Evolutionary conservation across 371 early-diverging fungal genomes (phyloP).

Genomic region (Mortierella sp.): DNA sequence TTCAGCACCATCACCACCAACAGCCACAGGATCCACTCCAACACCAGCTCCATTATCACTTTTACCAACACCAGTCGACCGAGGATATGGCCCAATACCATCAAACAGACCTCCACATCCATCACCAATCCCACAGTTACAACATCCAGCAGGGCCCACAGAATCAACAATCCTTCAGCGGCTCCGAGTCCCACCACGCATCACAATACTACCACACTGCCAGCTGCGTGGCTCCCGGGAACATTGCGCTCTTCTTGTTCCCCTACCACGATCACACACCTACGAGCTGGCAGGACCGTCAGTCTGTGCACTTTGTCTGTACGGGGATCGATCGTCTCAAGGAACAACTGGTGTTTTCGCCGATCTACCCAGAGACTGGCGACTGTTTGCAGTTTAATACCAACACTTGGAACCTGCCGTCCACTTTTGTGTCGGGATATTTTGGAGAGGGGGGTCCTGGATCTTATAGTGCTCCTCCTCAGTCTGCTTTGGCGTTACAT

Average conservation of each 20-base stretch:
- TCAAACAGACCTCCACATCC: constrained; percentile 26
- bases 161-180: neutral
- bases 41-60: constrained; percentile 20
- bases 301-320: constrained; percentile 33
- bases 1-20: too few species aligned
- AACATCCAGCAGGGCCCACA: neutral
- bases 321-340: constrained; percentile 36
- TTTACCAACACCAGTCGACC: constrained; percentile 20
- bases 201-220: constrained; percentile 13
- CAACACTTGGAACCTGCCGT: constrained; percentile 43
- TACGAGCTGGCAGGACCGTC: constrained; percentile 45
- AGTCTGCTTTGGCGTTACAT: neutral
- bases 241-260: constrained; percentile 38
- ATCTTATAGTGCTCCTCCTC: neutral
- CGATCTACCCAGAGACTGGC: constrained; percentile 18
- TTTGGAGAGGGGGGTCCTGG: neutral
- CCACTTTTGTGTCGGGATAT: neutral
- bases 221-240: constrained; percentile 31
- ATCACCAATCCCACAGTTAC: constrained; percentile 11
- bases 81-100: constrained; percentile 8
- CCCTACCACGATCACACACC: constrained; percentile 48
- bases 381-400: constrained; percentile 34
- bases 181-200: neutral
- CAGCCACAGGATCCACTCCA: neutral
- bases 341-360: constrained; percentile 45